Evolutionary conservation across 2,329 filamentous ascomycete genomes (phyloP).

Genomic region (Sporothrix globosa): DNA sequence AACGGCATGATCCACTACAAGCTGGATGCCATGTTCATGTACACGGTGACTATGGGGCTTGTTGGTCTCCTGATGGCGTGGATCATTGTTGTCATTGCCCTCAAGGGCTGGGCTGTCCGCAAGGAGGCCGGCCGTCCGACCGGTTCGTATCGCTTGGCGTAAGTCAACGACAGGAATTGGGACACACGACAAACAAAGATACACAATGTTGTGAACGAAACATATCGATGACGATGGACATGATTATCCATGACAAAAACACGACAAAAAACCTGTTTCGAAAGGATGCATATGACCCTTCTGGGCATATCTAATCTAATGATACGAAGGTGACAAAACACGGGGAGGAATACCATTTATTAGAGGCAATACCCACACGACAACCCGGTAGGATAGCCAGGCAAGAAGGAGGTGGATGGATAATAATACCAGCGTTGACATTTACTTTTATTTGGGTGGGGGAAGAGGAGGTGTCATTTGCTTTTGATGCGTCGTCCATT

Average conservation of each 20-base stretch:
- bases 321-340: neutral
- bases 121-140: constrained; percentile 45
- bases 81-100: constrained; percentile 73
- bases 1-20: constrained; percentile 73
- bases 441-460: neutral
- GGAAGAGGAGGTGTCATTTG: neutral
- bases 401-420: neutral
- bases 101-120: constrained; percentile 83
- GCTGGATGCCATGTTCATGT: constrained; percentile 89
- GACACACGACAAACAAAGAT: neutral
- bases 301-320: constrained; percentile 6
- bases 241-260: neutral
- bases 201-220: neutral
- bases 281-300: neutral
- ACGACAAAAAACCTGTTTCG: neutral
- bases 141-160: constrained; percentile 36
- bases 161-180: neutral
- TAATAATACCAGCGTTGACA: neutral
- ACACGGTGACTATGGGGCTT: constrained; percentile 83
- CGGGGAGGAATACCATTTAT: neutral
- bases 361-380: constrained; percentile 9
- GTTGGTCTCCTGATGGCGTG: constrained; percentile 85
- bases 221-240: neutral
- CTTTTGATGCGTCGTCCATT: neutral
- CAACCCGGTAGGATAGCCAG: neutral